A percentile compares a stretch with the other conserved stretches of the same genome.
Conservation (phyloP, 1,284 basidiomycete species). For the Ganoderma resinaceum region DNA sequence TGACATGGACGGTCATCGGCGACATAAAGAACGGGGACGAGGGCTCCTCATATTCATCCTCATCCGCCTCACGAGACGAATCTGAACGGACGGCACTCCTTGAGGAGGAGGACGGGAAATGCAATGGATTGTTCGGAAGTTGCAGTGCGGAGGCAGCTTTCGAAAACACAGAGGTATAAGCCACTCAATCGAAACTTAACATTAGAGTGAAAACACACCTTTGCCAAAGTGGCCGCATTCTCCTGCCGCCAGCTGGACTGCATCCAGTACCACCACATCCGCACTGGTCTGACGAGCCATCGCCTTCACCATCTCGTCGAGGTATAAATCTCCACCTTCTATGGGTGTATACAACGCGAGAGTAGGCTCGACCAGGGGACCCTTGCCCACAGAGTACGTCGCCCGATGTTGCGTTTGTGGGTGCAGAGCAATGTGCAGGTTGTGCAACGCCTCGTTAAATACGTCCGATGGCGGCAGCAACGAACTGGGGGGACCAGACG, state of each 20-base stretch:
- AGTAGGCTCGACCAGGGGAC: conserved; percentile 72
- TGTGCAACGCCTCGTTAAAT: conserved; percentile 74
- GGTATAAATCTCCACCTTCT: conserved; percentile 82
- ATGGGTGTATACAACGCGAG: conserved; percentile 86
- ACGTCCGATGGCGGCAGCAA: conserved; percentile 61
- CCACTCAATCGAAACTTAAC: neutral
- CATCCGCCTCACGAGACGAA: conserved; percentile 42
- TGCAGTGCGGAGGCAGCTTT: conserved; percentile 70
- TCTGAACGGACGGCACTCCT: conserved; percentile 35
- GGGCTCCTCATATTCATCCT: conserved; percentile 58
- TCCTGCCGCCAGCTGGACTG: conserved; percentile 82
- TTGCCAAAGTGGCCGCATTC: conserved; percentile 81
- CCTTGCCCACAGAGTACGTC: conserved; percentile 58
- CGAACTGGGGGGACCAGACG: conserved; percentile 30
- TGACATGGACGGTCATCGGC: conserved; percentile 70
- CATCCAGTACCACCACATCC: conserved; percentile 84
- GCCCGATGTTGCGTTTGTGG: conserved; percentile 81
- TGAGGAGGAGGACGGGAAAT: conserved; percentile 55
- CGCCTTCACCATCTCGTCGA: conserved; percentile 80
- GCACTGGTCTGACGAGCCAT: conserved; percentile 74
- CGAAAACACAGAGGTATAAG: neutral
- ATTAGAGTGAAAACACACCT: conserved; percentile 48
- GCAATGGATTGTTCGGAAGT: conserved; percentile 74
- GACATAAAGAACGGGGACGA: conserved; percentile 41
- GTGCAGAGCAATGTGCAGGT: conserved; percentile 76